Evolutionary conservation across 225 moss, liverwort and hornwort genomes (phyloP).

Genomic region (Physcomitrium patens): DNA sequence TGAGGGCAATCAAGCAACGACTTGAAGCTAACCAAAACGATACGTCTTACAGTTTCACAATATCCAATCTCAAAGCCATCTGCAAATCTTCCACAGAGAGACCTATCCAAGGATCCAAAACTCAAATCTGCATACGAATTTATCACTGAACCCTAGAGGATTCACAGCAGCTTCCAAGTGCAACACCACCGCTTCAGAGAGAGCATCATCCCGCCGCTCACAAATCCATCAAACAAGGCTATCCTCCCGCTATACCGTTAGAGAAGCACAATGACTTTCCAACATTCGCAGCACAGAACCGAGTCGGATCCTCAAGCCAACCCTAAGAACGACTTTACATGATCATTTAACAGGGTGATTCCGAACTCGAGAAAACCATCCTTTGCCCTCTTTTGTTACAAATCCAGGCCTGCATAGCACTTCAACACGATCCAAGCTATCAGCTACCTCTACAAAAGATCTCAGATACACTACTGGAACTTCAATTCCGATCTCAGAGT

Average conservation of each 20-base stretch:
- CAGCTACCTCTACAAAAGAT: slow-evolving; percentile 9
- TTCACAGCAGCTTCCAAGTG: slow-evolving; percentile 28
- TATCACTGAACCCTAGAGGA: slow-evolving; percentile 30
- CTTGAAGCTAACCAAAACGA: neutral
- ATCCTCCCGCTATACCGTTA: neutral
- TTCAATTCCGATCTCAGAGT: slow-evolving; percentile 36
- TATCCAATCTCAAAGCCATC: neutral
- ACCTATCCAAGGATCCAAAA: slow-evolving; percentile 4
- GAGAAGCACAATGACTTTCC: neutral
- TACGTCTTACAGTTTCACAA: neutral
- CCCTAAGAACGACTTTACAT: slow-evolving; percentile 33
- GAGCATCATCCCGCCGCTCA: slow-evolving; percentile 18
- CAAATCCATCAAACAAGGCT: too few species aligned
- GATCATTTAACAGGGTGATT: slow-evolving; percentile 10
- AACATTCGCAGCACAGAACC: slow-evolving; percentile 1
- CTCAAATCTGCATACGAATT: slow-evolving; percentile 33
- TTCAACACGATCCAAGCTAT: slow-evolving; percentile 11
- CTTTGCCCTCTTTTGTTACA: slow-evolving; percentile 22
- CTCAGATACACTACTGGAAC: neutral
- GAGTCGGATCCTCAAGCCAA: slow-evolving; percentile 45
- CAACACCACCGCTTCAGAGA: neutral
- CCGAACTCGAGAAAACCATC: slow-evolving; percentile 43
- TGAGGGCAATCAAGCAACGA: neutral
- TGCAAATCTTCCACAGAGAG: too few species aligned
- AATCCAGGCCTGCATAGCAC: neutral